phyloP scores from a whole-genome alignment of 352 stramenopile genomes.

The Phytopythium sindhum region DNA sequence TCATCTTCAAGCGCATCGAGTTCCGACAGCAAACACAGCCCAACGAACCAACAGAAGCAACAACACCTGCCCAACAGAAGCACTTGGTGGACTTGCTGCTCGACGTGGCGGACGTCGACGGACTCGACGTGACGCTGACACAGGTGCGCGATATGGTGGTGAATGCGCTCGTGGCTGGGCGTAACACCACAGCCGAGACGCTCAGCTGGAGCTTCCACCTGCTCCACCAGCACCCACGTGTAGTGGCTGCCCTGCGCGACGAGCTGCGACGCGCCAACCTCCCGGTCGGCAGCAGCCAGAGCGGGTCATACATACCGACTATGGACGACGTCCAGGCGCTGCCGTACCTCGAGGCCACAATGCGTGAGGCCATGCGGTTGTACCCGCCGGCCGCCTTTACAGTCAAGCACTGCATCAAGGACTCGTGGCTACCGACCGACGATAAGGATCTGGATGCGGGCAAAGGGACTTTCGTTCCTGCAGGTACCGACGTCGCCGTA shows the following conservation, averaged over 20 bases:
- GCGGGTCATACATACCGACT: constrained; percentile 21
- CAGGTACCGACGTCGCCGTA: constrained; percentile 31
- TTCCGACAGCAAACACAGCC: constrained; percentile 4
- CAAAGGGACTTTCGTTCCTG: constrained; percentile 19
- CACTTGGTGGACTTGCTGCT: constrained; percentile 39
- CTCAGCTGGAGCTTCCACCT: constrained; percentile 55
- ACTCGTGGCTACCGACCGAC: constrained; percentile 33
- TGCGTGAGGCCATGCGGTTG: constrained; percentile 58
- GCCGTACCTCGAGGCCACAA: constrained; percentile 50
- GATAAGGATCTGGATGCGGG: background rate
- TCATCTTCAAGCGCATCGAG: constrained; percentile 9
- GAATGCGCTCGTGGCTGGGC: constrained; percentile 56
- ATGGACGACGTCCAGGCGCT: constrained; percentile 51
- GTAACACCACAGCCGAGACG: constrained; percentile 58
- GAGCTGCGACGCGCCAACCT: constrained; percentile 26
- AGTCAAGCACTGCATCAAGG: constrained; percentile 34
- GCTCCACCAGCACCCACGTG: constrained; percentile 32
- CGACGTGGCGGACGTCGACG: constrained; percentile 20
- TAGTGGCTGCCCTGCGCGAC: constrained; percentile 20
- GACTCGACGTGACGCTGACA: constrained; percentile 17
- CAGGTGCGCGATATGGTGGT: constrained; percentile 66
- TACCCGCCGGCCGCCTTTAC: constrained; percentile 44
- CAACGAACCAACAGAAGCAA: background rate
- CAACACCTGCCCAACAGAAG: constrained; percentile 1
- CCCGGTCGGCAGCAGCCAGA: constrained; percentile 2